Base-by-base conservation (phyloP, 179 eudicot genomes). In the Beta corolliflora region DNA sequence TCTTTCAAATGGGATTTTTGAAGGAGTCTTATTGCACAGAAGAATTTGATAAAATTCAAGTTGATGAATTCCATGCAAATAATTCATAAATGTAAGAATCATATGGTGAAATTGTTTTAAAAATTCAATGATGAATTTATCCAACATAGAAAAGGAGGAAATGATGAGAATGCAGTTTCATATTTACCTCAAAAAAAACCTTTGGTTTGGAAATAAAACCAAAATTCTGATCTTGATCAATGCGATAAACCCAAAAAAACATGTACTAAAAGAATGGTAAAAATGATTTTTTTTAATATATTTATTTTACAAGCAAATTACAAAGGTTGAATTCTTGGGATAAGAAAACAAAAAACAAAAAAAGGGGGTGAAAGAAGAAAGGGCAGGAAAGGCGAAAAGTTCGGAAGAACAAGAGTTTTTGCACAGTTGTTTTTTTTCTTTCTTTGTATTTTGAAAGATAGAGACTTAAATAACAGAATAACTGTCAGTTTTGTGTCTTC, bases 401-500 rank as follows among this genome's bases (percentile, higher is more conserved):
- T 68, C 56, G 84, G 84, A 6, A 41, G 44, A 36, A 73, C 25
- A 75, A 54, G 21, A 48, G 55, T 65, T 48, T 44, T 15, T 25
- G 41, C 36, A 54, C 36, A 72, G 53, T 78, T 65, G 50, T 79
- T 21, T 25, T 44, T 18, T 52, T 21, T 54, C 23, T 71, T 59
- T 11, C 46, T 65, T 21, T 18, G 9, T 71, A 11, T 58, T 48
- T 54, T 56, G 64, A 58, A 18, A 66, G 45, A 61, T 11, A 44
- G 19, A 25, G 84, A 81, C 68, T 67, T 60, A 36, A 41, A 44
- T 67, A 81, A 82, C 85, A 54, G 74, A 81, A 77, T 65, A 77
- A 76, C 74, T 59, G 63, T 75, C 82, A 41, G 9, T 71, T 29
- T 59, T 55, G 72, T 48, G 72, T 77, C 71, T 50, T 36, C 41